Percentiles rank a stretch among this genome's conserved stretches.
These are phyloP conservation scores for Vitis hybrid DNA, from an alignment of 177 flowering plant species.

Conservation along the genomic window DNA sequence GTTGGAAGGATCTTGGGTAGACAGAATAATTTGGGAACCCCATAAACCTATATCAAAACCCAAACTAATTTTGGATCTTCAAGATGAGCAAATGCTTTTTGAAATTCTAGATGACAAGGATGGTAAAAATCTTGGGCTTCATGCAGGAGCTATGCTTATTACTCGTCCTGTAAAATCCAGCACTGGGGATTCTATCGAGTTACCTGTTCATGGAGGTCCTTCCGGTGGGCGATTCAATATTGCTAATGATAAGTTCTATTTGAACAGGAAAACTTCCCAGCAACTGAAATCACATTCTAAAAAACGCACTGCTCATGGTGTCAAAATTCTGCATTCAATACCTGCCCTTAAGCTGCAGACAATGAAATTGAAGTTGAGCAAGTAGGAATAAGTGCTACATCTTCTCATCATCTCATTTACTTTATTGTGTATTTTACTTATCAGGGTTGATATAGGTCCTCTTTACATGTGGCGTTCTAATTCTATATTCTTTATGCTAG, in stretches of 20 bases:
- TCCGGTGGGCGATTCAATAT: conserved; percentile 70
- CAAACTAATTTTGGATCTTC: conserved; percentile 89
- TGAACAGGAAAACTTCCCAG: conserved; percentile 78
- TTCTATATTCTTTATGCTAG: too few relatives aligned
- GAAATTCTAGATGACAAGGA: conserved; percentile 73
- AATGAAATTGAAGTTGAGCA: conserved; percentile 88
- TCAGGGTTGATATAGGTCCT: neutral
- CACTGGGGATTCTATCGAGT: conserved; percentile 53
- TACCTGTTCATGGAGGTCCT: conserved; percentile 47
- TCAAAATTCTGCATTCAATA: conserved; percentile 82
- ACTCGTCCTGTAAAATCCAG: conserved; percentile 48
- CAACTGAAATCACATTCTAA: conserved; percentile 78
- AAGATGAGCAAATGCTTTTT: conserved; percentile 95
- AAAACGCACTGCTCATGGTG: conserved; percentile 74
- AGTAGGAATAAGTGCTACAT: conserved; percentile 50
- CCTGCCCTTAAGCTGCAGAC: conserved; percentile 92
- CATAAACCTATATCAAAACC: conserved; percentile 46
- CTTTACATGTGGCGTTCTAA: too few relatives aligned
- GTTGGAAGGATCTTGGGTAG: conserved; percentile 82
- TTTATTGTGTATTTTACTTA: neutral
- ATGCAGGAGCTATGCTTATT: conserved; percentile 89
- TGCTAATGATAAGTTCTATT: conserved; percentile 87
- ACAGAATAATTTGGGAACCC: conserved; percentile 79
- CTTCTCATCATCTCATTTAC: neutral
- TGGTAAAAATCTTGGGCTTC: conserved; percentile 51